phyloP scores from a whole-genome alignment of 768 basidiomycete genomes.

The Trametes maxima region DNA sequence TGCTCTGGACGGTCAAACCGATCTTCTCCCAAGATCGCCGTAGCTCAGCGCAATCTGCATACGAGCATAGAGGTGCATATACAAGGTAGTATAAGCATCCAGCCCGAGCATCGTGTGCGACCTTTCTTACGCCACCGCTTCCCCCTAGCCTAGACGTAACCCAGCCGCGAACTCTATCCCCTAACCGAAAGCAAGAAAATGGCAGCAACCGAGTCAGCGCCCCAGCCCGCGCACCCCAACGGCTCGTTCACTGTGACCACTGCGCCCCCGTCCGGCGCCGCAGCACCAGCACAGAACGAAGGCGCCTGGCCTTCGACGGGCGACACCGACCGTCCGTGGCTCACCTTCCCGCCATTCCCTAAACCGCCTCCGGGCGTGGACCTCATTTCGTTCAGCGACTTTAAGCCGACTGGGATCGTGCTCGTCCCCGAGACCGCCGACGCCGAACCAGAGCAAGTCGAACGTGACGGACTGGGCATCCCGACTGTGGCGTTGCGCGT shows the following conservation, averaged over 20 bases:
- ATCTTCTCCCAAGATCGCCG: not conserved
- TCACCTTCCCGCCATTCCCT: slow-evolving; percentile 53
- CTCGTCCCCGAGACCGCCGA: slow-evolving; percentile 45
- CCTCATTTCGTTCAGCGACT: slow-evolving; percentile 58
- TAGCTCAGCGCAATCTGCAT: not conserved
- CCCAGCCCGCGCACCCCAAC: not conserved
- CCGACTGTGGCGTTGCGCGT: slow-evolving; percentile 59
- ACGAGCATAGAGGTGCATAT: not conserved
- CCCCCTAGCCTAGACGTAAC: not conserved
- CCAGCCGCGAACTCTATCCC: not conserved
- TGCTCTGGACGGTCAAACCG: not conserved
- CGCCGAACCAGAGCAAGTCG: slow-evolving; percentile 37
- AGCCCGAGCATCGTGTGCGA: not conserved
- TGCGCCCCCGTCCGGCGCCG: not conserved
- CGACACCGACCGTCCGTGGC: slow-evolving; percentile 14
- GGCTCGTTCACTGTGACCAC: slow-evolving; percentile 7
- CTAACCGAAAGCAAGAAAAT: not conserved
- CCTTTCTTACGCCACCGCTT: not conserved
- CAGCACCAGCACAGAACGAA: not conserved
- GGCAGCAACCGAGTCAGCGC: not conserved
- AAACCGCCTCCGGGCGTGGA: slow-evolving; percentile 44
- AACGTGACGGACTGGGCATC: slow-evolving; percentile 68
- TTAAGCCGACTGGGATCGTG: slow-evolving; percentile 60
- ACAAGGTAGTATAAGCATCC: not conserved
- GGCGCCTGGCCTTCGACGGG: slow-evolving; percentile 3